Conservation (phyloP, 1,284 basidiomycete genomes). For the Trichosporon sp. region DNA sequence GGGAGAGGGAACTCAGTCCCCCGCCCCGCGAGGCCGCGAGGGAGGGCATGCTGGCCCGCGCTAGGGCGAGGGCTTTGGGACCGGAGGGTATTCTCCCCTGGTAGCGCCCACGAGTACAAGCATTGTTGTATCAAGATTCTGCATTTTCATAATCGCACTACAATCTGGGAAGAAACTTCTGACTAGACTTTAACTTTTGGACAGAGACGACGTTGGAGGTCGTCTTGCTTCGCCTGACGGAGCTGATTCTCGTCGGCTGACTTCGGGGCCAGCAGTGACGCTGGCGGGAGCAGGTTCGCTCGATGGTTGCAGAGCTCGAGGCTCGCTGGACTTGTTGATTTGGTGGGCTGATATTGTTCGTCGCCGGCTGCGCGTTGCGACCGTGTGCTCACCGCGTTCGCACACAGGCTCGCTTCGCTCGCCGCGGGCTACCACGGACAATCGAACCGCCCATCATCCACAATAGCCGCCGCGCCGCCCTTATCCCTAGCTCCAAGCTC, state of each 20-base stretch:
- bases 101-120: conserved; percentile 3
- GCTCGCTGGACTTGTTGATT: too few relatives aligned
- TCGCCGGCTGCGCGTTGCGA: too few relatives aligned
- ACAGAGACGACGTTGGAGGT: too few relatives aligned
- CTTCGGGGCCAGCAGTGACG: too few relatives aligned
- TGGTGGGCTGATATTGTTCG: too few relatives aligned
- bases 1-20: neutral
- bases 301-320: too few relatives aligned
- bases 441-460: conserved; percentile 51
- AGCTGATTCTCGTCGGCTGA: too few relatives aligned
- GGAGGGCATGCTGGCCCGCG: conserved; percentile 24
- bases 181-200: neutral
- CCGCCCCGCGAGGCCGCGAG: neutral
- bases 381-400: neutral
- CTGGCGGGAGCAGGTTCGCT: too few relatives aligned
- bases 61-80: conserved; percentile 21
- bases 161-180: neutral
- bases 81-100: conserved; percentile 22
- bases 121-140: neutral
- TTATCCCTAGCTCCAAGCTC: conserved; percentile 48
- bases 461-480: conserved; percentile 38
- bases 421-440: conserved; percentile 45
- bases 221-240: too few relatives aligned
- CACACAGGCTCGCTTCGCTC: neutral
- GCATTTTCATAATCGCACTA: neutral